These are phyloP conservation scores for Cystobasidium ongulense DNA, from an alignment of 768 basidiomycete genomes.

Conservation along the genomic window DNA sequence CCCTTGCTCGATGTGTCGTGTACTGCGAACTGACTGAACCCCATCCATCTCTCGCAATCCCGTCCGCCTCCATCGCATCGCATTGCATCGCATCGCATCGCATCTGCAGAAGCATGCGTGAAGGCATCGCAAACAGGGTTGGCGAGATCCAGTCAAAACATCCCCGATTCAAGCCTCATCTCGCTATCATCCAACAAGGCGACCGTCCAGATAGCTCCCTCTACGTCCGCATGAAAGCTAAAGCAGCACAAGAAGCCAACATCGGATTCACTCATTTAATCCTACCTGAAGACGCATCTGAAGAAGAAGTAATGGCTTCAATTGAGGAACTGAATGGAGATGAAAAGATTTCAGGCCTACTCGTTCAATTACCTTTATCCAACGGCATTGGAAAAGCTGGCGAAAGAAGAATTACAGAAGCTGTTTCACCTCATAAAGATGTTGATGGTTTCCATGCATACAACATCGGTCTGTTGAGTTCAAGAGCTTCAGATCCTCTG, in stretches of 20 bases:
- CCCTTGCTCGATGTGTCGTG: not conserved
- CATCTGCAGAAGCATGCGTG: constrained; percentile 63
- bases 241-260: constrained; percentile 88
- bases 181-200: constrained; percentile 90
- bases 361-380: constrained; percentile 91
- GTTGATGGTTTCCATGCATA: constrained; percentile 98
- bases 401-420: constrained; percentile 87
- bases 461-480: constrained; percentile 91
- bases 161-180: constrained; percentile 82
- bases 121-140: constrained; percentile 65
- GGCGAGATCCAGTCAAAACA: constrained; percentile 56
- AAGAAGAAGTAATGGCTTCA: constrained; percentile 64
- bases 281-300: constrained; percentile 54
- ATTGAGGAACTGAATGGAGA: constrained; percentile 79
- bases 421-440: constrained; percentile 86
- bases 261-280: constrained; percentile 74
- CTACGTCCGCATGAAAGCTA: constrained; percentile 96
- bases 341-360: constrained; percentile 70
- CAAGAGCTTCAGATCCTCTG: constrained; percentile 76
- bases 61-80: not conserved
- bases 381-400: constrained; percentile 70
- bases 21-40: not conserved
- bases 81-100: not conserved
- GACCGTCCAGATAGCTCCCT: constrained; percentile 78
- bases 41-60: not conserved